A percentile compares a stretch with the other conserved stretches of the same genome.
phyloP scores from a whole-genome alignment of 345 rosid species.

The Alliaria petiolata region DNA sequence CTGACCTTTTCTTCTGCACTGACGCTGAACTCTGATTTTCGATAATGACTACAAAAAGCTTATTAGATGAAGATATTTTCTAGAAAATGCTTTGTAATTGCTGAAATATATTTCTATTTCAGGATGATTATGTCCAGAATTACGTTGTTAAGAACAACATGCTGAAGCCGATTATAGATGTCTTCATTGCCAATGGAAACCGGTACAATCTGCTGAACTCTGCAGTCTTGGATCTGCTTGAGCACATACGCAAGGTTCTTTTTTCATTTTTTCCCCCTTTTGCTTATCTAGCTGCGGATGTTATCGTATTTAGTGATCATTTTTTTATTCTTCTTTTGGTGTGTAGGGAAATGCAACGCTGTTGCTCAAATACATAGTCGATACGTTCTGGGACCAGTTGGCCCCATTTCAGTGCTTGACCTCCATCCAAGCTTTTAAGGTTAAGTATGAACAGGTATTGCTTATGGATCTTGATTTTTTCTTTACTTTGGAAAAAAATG shows the following conservation, averaged over 20 bases:
- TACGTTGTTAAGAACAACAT: conserved; percentile 82
- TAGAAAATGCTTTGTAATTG: not conserved
- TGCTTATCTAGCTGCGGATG: conserved; percentile 6
- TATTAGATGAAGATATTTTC: not conserved
- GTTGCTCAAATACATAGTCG: conserved; percentile 73
- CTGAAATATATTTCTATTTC: conserved; percentile 23
- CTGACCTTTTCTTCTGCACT: not conserved
- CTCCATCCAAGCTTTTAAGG: conserved; percentile 72
- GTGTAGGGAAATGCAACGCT: conserved; percentile 76
- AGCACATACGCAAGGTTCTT: conserved; percentile 83
- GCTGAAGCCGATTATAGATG: conserved; percentile 82
- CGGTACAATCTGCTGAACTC: conserved; percentile 94
- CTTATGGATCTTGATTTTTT: not conserved
- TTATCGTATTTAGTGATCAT: not conserved
- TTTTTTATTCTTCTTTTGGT: not conserved
- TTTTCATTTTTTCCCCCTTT: conserved; percentile 11
- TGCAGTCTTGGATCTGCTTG: conserved; percentile 87
- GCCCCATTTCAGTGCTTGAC: conserved; percentile 67
- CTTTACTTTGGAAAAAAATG: not conserved
- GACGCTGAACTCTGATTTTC: not conserved
- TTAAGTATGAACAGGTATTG: conserved; percentile 90
- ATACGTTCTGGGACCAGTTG: conserved; percentile 82
- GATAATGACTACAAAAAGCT: not conserved
- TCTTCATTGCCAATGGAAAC: conserved; percentile 79
- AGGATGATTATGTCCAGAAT: conserved; percentile 85